Evolutionary conservation across 2,329 filamentous ascomycete species (phyloP).

Genomic region (Fusarium ambrosium): DNA sequence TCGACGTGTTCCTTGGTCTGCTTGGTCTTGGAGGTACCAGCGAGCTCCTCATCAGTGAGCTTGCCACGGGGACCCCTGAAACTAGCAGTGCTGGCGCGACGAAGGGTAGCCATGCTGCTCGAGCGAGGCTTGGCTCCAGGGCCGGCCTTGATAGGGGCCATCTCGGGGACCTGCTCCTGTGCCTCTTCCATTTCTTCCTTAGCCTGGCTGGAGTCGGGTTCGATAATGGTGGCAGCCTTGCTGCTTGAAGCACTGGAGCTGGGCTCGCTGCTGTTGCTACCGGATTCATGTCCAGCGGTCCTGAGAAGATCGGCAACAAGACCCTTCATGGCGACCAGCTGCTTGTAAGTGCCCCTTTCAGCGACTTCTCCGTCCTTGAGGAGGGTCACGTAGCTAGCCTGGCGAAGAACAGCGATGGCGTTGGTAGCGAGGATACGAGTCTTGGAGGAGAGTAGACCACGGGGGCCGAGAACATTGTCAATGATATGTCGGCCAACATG

Average conservation of each 20-base stretch:
- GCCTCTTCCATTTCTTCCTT: constrained; percentile 81
- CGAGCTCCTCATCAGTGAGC: constrained; percentile 85
- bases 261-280: constrained; percentile 53
- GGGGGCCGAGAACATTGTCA: constrained; percentile 89
- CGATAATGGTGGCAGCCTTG: constrained; percentile 71
- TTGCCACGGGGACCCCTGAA: constrained; percentile 90
- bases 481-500: constrained; percentile 97
- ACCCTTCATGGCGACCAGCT: constrained; percentile 94
- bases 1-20: constrained; percentile 90
- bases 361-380: constrained; percentile 85
- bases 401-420: constrained; percentile 89
- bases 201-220: constrained; percentile 64
- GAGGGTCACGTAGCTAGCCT: constrained; percentile 90
- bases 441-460: constrained; percentile 85
- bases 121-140: constrained; percentile 68
- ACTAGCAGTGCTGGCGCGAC: constrained; percentile 91
- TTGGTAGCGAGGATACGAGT: constrained; percentile 96
- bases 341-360: constrained; percentile 90
- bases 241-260: constrained; percentile 63
- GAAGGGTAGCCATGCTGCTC: constrained; percentile 83
- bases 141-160: constrained; percentile 78
- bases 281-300: constrained; percentile 74
- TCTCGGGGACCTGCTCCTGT: constrained; percentile 80
- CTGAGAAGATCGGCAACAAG: constrained; percentile 88
- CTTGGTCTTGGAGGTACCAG: constrained; percentile 78